Percentiles rank a stretch among this genome's conserved stretches.
Conservation (phyloP, 257 asterid species). For the Fraxinus quadrangulata region DNA sequence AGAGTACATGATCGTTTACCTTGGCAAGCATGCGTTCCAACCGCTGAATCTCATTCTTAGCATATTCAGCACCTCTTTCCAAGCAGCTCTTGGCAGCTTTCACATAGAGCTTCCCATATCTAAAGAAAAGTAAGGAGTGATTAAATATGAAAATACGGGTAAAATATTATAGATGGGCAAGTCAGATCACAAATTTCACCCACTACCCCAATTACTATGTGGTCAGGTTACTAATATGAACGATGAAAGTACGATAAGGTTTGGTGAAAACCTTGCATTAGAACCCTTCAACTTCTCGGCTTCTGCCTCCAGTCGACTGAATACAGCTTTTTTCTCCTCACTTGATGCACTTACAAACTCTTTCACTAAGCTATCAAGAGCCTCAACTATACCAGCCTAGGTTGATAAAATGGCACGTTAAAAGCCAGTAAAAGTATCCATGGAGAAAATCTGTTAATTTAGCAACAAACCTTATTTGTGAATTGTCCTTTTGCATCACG, state of each 20-base stretch:
- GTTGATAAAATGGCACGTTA: constrained; percentile 23
- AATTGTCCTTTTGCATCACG: constrained; percentile 83
- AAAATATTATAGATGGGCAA: not conserved
- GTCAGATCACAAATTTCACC: not conserved
- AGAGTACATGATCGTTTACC: constrained; percentile 44
- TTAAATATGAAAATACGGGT: not conserved
- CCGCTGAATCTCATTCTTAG: constrained; percentile 74
- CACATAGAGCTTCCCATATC: constrained; percentile 77
- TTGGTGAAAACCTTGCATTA: constrained; percentile 55
- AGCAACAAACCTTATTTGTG: constrained; percentile 63
- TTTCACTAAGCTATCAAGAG: constrained; percentile 66
- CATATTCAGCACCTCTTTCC: constrained; percentile 83
- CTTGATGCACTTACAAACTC: constrained; percentile 57
- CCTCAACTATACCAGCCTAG: constrained; percentile 83
- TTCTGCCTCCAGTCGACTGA: constrained; percentile 70
- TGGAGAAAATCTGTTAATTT: constrained; percentile 14
- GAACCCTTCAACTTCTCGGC: constrained; percentile 72
- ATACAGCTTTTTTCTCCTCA: constrained; percentile 62
- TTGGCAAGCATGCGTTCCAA: constrained; percentile 86
- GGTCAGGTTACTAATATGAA: not conserved
- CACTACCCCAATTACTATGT: not conserved
- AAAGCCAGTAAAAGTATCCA: constrained; percentile 12
- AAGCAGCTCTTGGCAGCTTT: constrained; percentile 82
- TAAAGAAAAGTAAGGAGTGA: constrained; percentile 29
- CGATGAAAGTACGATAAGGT: not conserved